Percentiles rank a stretch among this genome's conserved stretches.
These are phyloP conservation scores for Globisporangium sylvaticum DNA, from an alignment of 352 stramenopile genomes.

Conservation along the genomic window DNA sequence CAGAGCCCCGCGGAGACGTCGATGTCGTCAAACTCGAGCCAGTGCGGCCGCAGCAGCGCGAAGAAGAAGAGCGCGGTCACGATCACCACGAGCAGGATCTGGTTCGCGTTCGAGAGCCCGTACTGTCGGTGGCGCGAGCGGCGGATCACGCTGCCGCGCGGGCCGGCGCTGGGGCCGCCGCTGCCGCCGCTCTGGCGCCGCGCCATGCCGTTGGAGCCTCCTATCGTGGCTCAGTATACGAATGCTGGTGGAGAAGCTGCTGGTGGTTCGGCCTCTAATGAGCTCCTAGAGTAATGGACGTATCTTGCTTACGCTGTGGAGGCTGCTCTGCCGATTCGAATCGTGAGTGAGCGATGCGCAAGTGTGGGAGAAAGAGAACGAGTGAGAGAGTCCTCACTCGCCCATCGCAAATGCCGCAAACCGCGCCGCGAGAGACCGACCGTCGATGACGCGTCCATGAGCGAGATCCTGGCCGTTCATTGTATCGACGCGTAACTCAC, in stretches of 20 bases:
- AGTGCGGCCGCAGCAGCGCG: slow-evolving; percentile 53
- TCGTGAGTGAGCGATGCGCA: background rate
- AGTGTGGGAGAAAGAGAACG: slow-evolving; percentile 4
- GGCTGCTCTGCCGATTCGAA: slow-evolving; percentile 1
- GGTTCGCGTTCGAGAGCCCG: slow-evolving; percentile 80
- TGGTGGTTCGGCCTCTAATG: background rate
- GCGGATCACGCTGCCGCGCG: slow-evolving; percentile 9
- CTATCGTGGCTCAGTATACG: slow-evolving; percentile 2
- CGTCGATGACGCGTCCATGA: background rate
- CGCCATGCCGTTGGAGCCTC: slow-evolving; percentile 2
- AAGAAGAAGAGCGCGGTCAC: slow-evolving; percentile 58
- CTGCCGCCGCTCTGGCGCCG: background rate
- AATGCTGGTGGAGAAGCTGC: background rate
- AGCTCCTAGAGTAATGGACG: background rate
- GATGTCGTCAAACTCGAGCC: slow-evolving; percentile 40
- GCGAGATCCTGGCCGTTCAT: background rate
- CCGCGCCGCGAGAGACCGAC: background rate
- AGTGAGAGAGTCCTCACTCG: background rate
- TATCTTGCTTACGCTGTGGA: background rate
- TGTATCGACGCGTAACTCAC: slow-evolving; percentile 11
- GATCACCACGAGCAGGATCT: slow-evolving; percentile 66
- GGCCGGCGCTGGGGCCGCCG: background rate
- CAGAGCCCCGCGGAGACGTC: slow-evolving; percentile 53
- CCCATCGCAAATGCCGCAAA: background rate
- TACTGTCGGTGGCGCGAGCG: slow-evolving; percentile 61